Conservation (phyloP, 352 stramenopile species). For the Globisporangium lucens region DNA sequence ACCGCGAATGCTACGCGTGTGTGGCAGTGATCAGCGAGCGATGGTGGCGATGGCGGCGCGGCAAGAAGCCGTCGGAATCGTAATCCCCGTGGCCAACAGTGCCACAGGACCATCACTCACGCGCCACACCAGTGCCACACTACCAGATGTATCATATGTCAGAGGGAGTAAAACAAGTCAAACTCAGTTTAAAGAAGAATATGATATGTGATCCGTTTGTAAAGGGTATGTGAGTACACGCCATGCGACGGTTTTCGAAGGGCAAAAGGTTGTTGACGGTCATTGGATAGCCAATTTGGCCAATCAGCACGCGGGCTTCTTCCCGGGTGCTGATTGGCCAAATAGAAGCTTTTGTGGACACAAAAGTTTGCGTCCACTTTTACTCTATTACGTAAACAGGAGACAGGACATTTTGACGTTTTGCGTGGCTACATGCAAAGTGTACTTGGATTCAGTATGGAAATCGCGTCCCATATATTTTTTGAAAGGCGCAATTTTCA, state of each 20-base stretch:
- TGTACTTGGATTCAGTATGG: too few relatives aligned
- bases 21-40: not conserved
- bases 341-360: too few relatives aligned
- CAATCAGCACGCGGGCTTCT: not conserved
- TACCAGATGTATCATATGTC: not conserved
- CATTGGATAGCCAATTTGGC: not conserved
- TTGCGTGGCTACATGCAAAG: not conserved
- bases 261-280: not conserved
- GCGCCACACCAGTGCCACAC: constrained; percentile 3
- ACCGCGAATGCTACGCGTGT: not conserved
- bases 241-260: not conserved
- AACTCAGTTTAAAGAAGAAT: not conserved
- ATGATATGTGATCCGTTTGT: not conserved
- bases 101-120: not conserved
- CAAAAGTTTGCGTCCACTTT: too few relatives aligned
- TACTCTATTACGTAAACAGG: too few relatives aligned
- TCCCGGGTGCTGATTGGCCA: too few relatives aligned
- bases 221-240: not conserved
- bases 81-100: constrained; percentile 6
- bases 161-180: not conserved
- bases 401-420: too few relatives aligned
- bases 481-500: too few relatives aligned
- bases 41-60: not conserved
- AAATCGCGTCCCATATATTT: too few relatives aligned
- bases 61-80: constrained; percentile 10